Evolutionary conservation across 257 asterid genomes (phyloP), one percentile per base, ranked within the genome.

Genomic region (Solanum sejunctum): DNA sequence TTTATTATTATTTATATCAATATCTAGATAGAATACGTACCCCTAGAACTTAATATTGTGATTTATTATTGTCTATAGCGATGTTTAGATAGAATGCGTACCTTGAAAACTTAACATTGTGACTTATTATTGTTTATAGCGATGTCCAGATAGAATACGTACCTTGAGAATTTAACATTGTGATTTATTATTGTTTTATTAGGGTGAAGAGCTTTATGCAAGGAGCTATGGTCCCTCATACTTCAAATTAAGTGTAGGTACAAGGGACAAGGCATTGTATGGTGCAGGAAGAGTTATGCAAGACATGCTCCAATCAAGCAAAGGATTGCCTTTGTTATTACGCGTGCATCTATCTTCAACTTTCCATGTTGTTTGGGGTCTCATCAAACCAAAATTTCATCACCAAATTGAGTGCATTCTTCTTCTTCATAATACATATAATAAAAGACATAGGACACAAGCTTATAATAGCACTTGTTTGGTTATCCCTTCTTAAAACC

Each of bases 211-310:
- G 81, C 1, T 93, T 3, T 81, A 80, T 63, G 97, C 91, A 36
- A 94, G 88, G 79, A 85, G 86, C 21, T 64, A 82, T 77, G 92
- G 86, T 58, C 67, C 69, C 56, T 87, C 94, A 36, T 1, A 17
- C 66, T 85, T 92, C 58, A 90, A 84, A 70, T 45, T 95, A 71
- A 83, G 10, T 20, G 87, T 91, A 64, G 98, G 95, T 79, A 94
- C 94, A 16, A 91, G 85, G 83, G 92, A 87, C 26, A 95, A 89
- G 86, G 84, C 97, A 18, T 90, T 94, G 93, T 95, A 94, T 85
- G 95, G 96, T 61, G 98, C 96, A 6, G 98, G 98, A 75, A 89
- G 95, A 84, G 87, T 57, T 87, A 95, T 95, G 98, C 88, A 93
- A 23, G 98, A 94, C 69, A 72, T 93, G 90, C 90, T 95, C 0